Base-by-base conservation (phyloP, 306 rosid genomes). In the Pueraria montana region DNA sequence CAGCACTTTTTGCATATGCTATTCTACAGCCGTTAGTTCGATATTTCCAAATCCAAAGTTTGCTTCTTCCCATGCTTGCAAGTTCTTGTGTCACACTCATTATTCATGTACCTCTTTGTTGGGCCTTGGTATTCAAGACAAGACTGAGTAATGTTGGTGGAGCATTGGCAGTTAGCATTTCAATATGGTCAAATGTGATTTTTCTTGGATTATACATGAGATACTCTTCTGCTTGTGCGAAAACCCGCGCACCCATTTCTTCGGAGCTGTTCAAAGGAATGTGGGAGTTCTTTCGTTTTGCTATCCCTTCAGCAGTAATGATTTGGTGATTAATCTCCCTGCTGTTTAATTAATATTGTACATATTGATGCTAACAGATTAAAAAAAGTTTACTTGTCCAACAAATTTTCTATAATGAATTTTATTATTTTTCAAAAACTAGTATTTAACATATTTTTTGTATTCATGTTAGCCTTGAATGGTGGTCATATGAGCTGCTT, bases 251-350 rank as follows among this genome's bases (percentile, higher is more conserved):
- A 50, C 86, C 89, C 1, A 34, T 93, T 85, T 86, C 97, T 11
- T 63, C 69, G 83, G 91, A 90, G 79, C 8, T 91, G 1, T 82
- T 92, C 67, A 52, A 30, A 24, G 93, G 97, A 70, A 79, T 87
- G 26, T 23, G 86, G 69, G 87, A 87, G 49, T 92, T 92, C 89
- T 83, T 91, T 48, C 81, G 80, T 5, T 92, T 86, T 43, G 94
- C 91, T 11, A 24, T 95, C 74, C 98, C 97, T 79, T 91, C 98
- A 26, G 88, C 97, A 26, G 65, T 88, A 3, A 94, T 94, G 98
- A 50, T 79, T 66, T 94, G 98, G 98, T 94, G 52, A 89, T 58
- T 59, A 6, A 40, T 55, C 65, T 72, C 66, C 80, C 68, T 23
- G 0, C 68, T 23, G 0, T 18, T 56, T 30, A 18, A 4, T 11